phyloP scores from a whole-genome alignment of 306 rosid genomes.

The Vigna mungo region DNA sequence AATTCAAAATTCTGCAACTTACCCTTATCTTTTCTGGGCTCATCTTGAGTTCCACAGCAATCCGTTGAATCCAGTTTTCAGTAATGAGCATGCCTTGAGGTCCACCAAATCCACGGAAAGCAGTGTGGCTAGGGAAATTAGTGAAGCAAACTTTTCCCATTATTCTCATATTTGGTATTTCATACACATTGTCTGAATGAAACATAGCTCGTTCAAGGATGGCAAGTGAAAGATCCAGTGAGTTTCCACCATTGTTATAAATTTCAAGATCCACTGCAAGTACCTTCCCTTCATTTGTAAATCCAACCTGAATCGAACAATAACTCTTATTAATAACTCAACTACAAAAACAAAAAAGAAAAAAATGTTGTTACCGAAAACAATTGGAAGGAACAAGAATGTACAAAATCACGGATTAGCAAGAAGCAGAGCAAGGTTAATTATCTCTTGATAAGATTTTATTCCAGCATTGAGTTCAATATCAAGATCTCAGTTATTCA shows the following conservation, averaged over 20 bases:
- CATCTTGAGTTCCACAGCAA: slow-evolving; percentile 80
- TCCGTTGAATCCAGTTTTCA: slow-evolving; percentile 94
- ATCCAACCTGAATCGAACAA: slow-evolving; percentile 72
- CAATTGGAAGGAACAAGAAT: slow-evolving; percentile 9
- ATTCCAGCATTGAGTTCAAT: slow-evolving; percentile 25
- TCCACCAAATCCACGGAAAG: slow-evolving; percentile 98
- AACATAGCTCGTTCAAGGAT: slow-evolving; percentile 96
- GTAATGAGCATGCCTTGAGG: slow-evolving; percentile 97
- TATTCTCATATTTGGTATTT: slow-evolving; percentile 90
- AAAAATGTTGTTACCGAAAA: slow-evolving; percentile 26
- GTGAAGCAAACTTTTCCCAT: slow-evolving; percentile 87
- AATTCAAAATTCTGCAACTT: slow-evolving; percentile 39
- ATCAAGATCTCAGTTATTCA: background rate
- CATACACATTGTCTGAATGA: slow-evolving; percentile 94
- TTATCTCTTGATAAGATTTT: slow-evolving; percentile 11
- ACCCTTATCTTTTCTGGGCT: slow-evolving; percentile 89
- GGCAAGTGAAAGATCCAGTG: slow-evolving; percentile 85
- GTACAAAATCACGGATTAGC: slow-evolving; percentile 18
- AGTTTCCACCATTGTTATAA: slow-evolving; percentile 92
- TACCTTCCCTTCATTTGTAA: slow-evolving; percentile 90
- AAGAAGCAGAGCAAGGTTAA: slow-evolving; percentile 25
- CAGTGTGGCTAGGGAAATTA: slow-evolving; percentile 87
- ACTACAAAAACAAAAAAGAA: slow-evolving; percentile 29
- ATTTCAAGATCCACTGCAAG: slow-evolving; percentile 87
- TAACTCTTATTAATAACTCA: slow-evolving; percentile 36